These are phyloP conservation scores for Rhododendron simsii DNA, from an alignment of 148 eudicot genomes.

Conservation along the genomic window DNA sequence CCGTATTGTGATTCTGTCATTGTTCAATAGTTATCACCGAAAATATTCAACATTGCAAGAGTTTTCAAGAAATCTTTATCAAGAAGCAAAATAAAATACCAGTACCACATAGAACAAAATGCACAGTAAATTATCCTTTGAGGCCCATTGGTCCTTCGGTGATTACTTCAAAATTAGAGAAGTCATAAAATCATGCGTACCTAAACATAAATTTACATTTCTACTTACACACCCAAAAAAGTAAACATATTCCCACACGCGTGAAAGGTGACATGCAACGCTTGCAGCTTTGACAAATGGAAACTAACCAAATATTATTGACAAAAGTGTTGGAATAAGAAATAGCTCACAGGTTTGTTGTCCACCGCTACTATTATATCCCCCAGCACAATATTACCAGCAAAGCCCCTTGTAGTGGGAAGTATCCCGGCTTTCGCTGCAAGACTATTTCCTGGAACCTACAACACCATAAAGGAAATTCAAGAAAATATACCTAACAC, in stretches of 20 bases:
- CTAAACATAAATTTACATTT: not conserved
- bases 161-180: not conserved
- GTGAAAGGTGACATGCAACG: not conserved
- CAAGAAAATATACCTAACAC: not conserved
- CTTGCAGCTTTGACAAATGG: not conserved
- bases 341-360: slow-evolving; percentile 63
- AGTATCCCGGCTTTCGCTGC: slow-evolving; percentile 92
- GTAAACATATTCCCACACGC: not conserved
- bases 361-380: slow-evolving; percentile 82
- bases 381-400: slow-evolving; percentile 91
- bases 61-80: not conserved
- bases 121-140: not conserved
- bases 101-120: not conserved
- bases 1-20: not conserved
- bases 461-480: slow-evolving; percentile 4
- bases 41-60: not conserved
- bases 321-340: slow-evolving; percentile 7
- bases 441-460: slow-evolving; percentile 84
- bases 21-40: not conserved
- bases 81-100: not conserved
- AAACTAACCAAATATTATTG: not conserved
- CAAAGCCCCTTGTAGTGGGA: slow-evolving; percentile 91
- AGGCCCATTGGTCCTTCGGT: not conserved
- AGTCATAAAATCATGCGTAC: not conserved
- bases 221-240: not conserved